These are phyloP conservation scores for Candida argentea DNA, from an alignment of 805 yeast species.

Conservation along the genomic window DNA sequence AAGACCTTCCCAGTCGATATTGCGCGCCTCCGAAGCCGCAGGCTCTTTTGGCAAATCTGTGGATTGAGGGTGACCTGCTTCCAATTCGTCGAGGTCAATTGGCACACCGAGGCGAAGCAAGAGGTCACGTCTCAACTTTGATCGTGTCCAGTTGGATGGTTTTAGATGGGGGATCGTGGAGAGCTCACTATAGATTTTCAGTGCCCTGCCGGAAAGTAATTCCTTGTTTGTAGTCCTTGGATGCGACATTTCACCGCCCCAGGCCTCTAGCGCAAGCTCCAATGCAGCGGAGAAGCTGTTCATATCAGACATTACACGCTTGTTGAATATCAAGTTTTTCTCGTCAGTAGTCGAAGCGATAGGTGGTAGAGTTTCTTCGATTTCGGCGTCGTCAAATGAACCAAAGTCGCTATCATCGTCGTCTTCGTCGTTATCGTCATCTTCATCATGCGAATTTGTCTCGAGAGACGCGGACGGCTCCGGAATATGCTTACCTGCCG, in stretches of 20 bases:
- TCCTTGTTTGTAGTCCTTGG: no score
- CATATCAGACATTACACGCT: no score
- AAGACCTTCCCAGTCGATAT: conserved; percentile 26
- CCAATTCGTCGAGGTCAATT: conserved; percentile 51
- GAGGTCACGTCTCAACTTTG: conserved; percentile 54
- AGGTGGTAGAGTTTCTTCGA: conserved; percentile 12
- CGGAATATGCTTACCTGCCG: no score
- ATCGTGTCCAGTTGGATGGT: conserved; percentile 62
- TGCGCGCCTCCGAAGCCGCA: conserved; percentile 1
- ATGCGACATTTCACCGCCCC: no score
- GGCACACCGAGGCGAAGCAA: conserved; percentile 64
- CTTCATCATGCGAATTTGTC: no score
- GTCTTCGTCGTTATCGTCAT: no score
- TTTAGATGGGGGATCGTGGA: conserved; percentile 37
- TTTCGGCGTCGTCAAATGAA: conserved; percentile 26
- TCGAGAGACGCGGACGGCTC: no score
- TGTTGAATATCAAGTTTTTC: no score
- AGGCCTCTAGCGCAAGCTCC: no score
- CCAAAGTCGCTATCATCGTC: conserved; percentile 29
- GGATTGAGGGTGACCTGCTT: conserved; percentile 2
- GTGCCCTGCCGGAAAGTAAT: conserved; percentile 24
- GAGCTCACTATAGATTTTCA: conserved; percentile 36
- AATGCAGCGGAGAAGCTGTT: no score
- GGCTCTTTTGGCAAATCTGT: conserved; percentile 2
- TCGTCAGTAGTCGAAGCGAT: neutral